Evolutionary conservation across 2,329 filamentous ascomycete genomes (phyloP), one percentile per base, ranked within the genome.

Genomic region (Cytospora piceae): DNA sequence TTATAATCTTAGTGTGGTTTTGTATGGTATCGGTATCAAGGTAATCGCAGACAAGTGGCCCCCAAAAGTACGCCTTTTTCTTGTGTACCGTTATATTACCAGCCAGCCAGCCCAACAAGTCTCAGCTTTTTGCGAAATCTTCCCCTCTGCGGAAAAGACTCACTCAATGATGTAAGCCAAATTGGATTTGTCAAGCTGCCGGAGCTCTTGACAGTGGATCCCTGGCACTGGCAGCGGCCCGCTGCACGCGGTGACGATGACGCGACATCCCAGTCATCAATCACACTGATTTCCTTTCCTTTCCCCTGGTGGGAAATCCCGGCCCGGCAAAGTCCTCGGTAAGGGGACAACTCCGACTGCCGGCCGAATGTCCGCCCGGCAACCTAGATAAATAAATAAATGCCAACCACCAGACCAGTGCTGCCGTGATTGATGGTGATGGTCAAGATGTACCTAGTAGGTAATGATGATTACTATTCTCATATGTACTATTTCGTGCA

Each of bases 131-230:
- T 34, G 31, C 53, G 32, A 55, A 57, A 51, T 56, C 53, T 37
- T n/a, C 60, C 11, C 17, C 12, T 24, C 54, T 4, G 54, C 34
- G 42, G 61, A 63, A 63, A 63, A 51, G 61, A 51, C 61, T 46
- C 54, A 58, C 34, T 46, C 54, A 58, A 64, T 66, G 61, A 66
- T 58, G 64, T 66, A 66, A 66, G 64, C 64, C 53, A 20, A 24
- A 34, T 24, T 66, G 64, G 11, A 66, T 66, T 66, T 66, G 64
- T 66, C 64, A 66, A 63, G 64, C 64, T 32, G 63, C 63, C 27
- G 53, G 39, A 17, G 60, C 9, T 57, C 32, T 17, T 51, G n/a
- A 17, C 37, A 49, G 46, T 22, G 20, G 7, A 3, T 22, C 6
- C 7, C 6, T 11, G 3, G 17, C 2, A 7, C 20, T 8, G 7